Conservation (phyloP, 83 land plant species). For the Larix sibirica region DNA sequence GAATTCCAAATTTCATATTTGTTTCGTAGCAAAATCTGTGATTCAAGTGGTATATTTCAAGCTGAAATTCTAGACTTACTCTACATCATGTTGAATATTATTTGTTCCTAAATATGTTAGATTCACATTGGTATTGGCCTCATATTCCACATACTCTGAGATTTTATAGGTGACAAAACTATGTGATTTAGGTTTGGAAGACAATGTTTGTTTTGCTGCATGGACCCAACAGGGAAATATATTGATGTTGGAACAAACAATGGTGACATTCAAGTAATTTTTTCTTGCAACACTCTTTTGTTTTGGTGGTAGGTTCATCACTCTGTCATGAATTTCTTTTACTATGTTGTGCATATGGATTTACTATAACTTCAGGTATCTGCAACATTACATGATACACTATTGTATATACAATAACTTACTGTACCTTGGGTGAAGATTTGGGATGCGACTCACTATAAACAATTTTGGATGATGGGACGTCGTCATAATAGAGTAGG, state of each 20-base stretch:
- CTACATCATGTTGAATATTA: background rate
- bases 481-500: constrained; percentile 97
- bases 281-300: background rate
- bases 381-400: no score
- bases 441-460: constrained; percentile 96
- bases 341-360: no score
- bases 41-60: no score
- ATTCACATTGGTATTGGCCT: no score
- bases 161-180: constrained; percentile 82
- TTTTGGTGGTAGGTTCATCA: no score
- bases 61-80: no score
- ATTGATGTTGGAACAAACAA: constrained; percentile 91
- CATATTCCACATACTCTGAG: no score
- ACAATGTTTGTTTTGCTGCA: constrained; percentile 90
- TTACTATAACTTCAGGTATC: no score
- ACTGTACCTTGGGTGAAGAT: constrained; percentile 48
- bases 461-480: constrained; percentile 78
- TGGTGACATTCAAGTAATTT: constrained; percentile 84
- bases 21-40: no score
- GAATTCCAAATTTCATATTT: no score
- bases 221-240: constrained; percentile 95
- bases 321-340: no score
- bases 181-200: constrained; percentile 92
- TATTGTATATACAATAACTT: no score
- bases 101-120: background rate